Evolutionary conservation across 441 rosid genomes (phyloP), one percentile per base, ranked within the genome.

Genomic region (Corymbia calophylla): DNA sequence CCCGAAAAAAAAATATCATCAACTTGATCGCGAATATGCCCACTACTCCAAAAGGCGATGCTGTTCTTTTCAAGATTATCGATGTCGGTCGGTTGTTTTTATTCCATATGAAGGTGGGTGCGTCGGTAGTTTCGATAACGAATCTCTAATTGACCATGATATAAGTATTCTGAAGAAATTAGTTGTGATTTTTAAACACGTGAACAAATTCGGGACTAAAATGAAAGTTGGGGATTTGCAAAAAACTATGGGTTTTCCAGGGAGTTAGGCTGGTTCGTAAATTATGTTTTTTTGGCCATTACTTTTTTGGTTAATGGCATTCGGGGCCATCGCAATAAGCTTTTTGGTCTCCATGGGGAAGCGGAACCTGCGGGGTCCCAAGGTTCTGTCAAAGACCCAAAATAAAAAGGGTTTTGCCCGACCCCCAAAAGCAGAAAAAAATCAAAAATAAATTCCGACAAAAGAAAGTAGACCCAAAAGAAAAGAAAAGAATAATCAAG

Each of bases 161-260:
- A 39, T 39, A 39, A 6, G 44, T 4, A 39, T 39, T 39, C 6
- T 39, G 44, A 39, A 39, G 44, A 39, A 39, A 4, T 39, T 39
- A 39, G 44, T 39, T 58, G 64, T 25, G 64, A 58, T 58, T 58
- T 25, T 10, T 2, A 4, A 2, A 58, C 0, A 0, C 13, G 14
- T 25, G 64, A 58, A 6, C 6, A 58, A 23, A 58, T 58, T 25
- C 0, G 7, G 6, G 64, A 58, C 0, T 25, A 3, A 58, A 23
- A 3, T 58, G 7, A 23, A 58, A 0, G 14, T 0, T 1, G 3
- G 0, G 13, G 5, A 58, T 0, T 58, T 58, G 5, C 14, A 25
- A 25, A 58, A 58, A 58, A 13, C 25, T 25, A 56, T 13, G 4
- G 62, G 25, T 56, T 23, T 56, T 56, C 9, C 11, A 6, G 62